phyloP scores from a whole-genome alignment of 2,329 filamentous ascomycete species.

The Hypoxylon sp. region DNA sequence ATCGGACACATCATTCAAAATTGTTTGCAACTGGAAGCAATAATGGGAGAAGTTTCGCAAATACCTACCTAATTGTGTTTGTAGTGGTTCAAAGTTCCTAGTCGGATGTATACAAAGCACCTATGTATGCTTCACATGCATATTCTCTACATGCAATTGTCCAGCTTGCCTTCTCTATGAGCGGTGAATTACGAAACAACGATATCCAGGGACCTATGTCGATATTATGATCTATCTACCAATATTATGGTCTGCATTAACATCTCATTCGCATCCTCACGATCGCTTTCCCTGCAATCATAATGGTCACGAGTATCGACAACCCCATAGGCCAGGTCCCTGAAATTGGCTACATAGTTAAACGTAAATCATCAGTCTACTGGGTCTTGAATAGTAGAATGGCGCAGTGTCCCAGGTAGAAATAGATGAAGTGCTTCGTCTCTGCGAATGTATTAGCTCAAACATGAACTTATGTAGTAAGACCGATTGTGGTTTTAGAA shows the following conservation, averaged over 20 bases:
- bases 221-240: conserved; percentile 15
- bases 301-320: conserved; percentile 12
- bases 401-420: conserved; percentile 98
- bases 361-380: conserved; percentile 62
- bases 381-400: conserved; percentile 99
- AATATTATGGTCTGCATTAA: conserved; percentile 6
- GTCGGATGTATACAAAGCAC: neutral
- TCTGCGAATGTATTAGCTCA: conserved; percentile 68
- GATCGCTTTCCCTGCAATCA: conserved; percentile 13
- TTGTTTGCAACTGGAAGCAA: neutral
- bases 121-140: conserved; percentile 14
- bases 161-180: conserved; percentile 25
- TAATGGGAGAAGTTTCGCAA: conserved; percentile 1
- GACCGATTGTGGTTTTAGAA: neutral
- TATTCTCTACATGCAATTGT: conserved; percentile 10
- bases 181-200: conserved; percentile 8
- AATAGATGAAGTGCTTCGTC: conserved; percentile 99
- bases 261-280: neutral
- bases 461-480: conserved; percentile 13
- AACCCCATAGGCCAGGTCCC: neutral
- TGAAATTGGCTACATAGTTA: conserved; percentile 8
- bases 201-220: conserved; percentile 14
- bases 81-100: neutral
- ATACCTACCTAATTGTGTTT: neutral
- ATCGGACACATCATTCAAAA: conserved; percentile 7